Base-by-base conservation (phyloP, 352 stramenopile species). In the Nothophytophthora sp. region DNA sequence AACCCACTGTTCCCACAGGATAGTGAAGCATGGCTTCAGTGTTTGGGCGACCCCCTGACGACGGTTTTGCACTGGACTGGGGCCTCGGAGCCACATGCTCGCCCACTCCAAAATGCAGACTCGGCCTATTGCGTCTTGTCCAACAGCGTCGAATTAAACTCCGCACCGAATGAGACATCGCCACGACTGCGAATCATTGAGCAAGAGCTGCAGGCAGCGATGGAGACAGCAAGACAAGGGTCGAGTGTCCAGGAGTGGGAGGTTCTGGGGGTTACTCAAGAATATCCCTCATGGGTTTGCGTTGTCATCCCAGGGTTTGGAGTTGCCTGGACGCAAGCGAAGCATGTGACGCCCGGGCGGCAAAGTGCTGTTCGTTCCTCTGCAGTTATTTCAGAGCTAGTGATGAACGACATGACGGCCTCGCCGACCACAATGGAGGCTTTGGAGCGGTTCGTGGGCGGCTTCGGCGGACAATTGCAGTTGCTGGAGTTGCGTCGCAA, bases 1-100 rank as follows among this genome's bases (percentile, higher is more conserved):
- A 72, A 72, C 33, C 63, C 63, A 1, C 30, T 72, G 25, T 72
- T 58, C 24, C 57, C 57, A 6, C 44, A 60, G 34, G 63, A 72
- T n/a, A 65, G 57, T 18, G 51, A 58, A 33, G 47, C 54, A 5
- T 72, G 63, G 63, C 36, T 50, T 16, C 43, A 65, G 15, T 39
- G 57, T 52, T 47, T 72, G 33, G 33, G 45, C 19, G 29, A 68
- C 38, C 52, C 58, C 12, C 43, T 61, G 34, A 9, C 20, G 38
- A 45, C 57, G 28, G 37, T 68, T 28, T 13, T 51, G 16, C 47
- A 51, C 10, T 67, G 62, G 57, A 7, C 50, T 16, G 35, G 46
- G 20, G 38, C n/a, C n/a, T n/a, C 18, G 53, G 27, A n/a, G 34
- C 16, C 11, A 47, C 41, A 36, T 37, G 27, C 11, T 16, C 37